Percentiles rank a stretch among this genome's conserved stretches.
phyloP scores from a whole-genome alignment of 106 monocot species.

The Dendrobium catenatum region DNA sequence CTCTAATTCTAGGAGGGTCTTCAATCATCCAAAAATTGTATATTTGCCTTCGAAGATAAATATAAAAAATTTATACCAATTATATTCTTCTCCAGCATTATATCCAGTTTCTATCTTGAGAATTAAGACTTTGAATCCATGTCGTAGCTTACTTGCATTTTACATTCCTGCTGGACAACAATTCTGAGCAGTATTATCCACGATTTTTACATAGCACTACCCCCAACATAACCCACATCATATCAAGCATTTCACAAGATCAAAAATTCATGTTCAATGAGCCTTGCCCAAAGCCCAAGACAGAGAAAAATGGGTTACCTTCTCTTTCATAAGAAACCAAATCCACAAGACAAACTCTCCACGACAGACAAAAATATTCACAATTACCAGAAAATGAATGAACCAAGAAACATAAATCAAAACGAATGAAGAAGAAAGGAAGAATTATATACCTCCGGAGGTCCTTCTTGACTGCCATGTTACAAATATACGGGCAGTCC shows the following conservation, averaged over 20 bases:
- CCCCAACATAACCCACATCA: no score
- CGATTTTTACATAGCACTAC: no score
- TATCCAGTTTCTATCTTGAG: no score
- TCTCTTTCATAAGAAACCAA: neutral
- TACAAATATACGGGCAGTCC: constrained; percentile 74
- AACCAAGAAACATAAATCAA: neutral
- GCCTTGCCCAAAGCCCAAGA: no score
- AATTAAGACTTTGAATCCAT: neutral
- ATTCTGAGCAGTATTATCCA: neutral
- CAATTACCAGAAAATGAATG: neutral
- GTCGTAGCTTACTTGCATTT: neutral
- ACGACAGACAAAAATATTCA: neutral
- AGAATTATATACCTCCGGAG: constrained; percentile 54
- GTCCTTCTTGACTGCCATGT: constrained; percentile 73
- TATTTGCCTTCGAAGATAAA: neutral
- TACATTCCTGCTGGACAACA: neutral
- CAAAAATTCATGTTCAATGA: no score
- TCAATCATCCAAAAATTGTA: neutral
- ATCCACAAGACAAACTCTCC: neutral
- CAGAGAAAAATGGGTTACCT: neutral
- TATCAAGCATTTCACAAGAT: neutral
- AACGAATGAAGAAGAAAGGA: neutral
- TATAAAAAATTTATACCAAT: neutral
- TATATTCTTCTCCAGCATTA: neutral
- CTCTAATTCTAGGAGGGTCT: neutral